Evolutionary conservation across 2,329 filamentous ascomycete genomes (phyloP), one percentile per base, ranked within the genome.

Genomic region (Ceratocystis variospora): DNA sequence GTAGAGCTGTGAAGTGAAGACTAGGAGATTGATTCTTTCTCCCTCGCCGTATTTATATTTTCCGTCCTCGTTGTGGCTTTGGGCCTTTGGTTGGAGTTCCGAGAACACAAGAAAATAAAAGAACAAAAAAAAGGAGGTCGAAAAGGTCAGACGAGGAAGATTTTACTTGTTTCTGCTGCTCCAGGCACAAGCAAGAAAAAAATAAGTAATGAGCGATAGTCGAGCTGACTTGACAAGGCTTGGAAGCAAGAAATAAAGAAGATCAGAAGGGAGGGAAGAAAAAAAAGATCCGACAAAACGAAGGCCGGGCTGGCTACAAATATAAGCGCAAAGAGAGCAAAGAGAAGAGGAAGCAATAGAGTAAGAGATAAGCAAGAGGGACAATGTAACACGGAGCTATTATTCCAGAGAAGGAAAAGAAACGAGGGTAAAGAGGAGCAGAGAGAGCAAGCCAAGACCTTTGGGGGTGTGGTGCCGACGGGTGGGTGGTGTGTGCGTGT

Each of bases 181-280:
- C 55, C 55, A 59, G 55, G 55, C 55, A 59, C 55, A 59, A 59
- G 55, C 55, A 59, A 37, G 17, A 59, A 59, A 57, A 28, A 57
- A 31, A 31, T 17, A n/a, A 37, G 37, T 19, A 59, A 59, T n/a
- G 55, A 59, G 55, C 25, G 55, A 19, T 53, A 7, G 55, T 37
- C 55, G 55, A 59, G 7, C 55, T n/a, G 55, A 59, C 55, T 41
- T 25, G 48, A 28, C 48, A 53, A 53, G 48, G n/a, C 55, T 59
- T 59, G 25, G 15, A 37, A 12, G 6, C 15, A 31, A 59, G 17
- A 10, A n/a, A 37, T n/a, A 19, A 37, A 31, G 17, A 31, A 37
- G 28, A 53, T 41, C 37, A 50, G n/a, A 48, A 48, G 46, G 22
- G n/a, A 50, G 22, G 2, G n/a, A 22, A 3, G 48, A 28, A 15